Evolutionary conservation across 2,329 filamentous ascomycete species (phyloP).

Genomic region (Colletotrichum orbiculare): DNA sequence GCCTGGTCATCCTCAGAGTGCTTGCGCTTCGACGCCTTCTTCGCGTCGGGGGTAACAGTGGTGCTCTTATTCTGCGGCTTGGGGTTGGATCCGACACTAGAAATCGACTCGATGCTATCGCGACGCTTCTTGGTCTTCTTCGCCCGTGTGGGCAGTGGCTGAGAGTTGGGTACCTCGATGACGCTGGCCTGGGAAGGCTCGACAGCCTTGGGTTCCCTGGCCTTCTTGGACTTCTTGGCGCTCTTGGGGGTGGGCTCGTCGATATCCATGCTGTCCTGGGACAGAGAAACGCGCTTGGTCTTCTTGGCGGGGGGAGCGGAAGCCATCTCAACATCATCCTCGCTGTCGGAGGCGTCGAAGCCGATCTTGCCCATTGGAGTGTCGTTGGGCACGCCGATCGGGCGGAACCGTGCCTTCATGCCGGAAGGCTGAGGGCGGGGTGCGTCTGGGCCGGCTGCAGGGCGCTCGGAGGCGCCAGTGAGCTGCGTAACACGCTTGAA

Average conservation of each 20-base stretch:
- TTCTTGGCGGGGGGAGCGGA: conserved; percentile 51
- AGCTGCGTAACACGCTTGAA: conserved; percentile 72
- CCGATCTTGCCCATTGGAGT: conserved; percentile 52
- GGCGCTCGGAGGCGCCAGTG: conserved; percentile 54
- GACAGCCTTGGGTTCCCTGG: conserved; percentile 1
- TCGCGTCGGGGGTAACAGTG: conserved; percentile 20
- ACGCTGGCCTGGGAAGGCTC: conserved; percentile 20
- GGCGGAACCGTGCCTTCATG: conserved; percentile 74
- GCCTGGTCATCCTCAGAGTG: conserved; percentile 49
- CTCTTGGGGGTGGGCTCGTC: conserved; percentile 37
- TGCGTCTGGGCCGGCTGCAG: conserved; percentile 58
- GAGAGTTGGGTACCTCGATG: conserved; percentile 31
- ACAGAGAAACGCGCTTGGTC: conserved; percentile 43
- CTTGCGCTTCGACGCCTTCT: conserved; percentile 38
- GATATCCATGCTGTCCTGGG: conserved; percentile 39
- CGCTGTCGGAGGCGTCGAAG: conserved; percentile 53
- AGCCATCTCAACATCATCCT: conserved; percentile 58
- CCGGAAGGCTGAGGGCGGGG: conserved; percentile 75
- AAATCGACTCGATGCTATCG: conserved; percentile 35
- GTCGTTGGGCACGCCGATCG: conserved; percentile 65
- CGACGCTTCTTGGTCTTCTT: conserved; percentile 49
- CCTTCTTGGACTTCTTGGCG: conserved; percentile 42
- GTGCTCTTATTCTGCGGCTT: conserved; percentile 11
- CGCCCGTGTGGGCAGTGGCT: conserved; percentile 41
- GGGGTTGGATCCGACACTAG: conserved; percentile 24